Evolutionary conservation across 1,284 basidiomycete genomes (phyloP), one percentile per base, ranked within the genome.

Genomic region (Anthracocystis panici-leucophaei): DNA sequence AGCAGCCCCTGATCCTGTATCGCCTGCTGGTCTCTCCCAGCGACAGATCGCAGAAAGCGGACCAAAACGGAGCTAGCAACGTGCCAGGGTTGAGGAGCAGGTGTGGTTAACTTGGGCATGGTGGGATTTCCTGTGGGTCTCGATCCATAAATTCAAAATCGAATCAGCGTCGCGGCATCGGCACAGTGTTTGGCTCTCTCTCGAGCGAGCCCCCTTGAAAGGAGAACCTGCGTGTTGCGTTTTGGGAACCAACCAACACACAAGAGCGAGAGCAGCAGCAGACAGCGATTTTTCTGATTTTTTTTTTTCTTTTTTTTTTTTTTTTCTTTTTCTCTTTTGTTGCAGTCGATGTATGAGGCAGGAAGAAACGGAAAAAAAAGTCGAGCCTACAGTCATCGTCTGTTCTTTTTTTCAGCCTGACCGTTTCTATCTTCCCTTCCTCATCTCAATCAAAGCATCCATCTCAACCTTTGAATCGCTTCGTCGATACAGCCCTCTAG

Each of bases 321-420:
- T n/a, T n/a, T n/a, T n/a, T n/a, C n/a, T n/a, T n/a, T n/a, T n/a
- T n/a, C n/a, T n/a, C n/a, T n/a, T n/a, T n/a, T n/a, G n/a, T n/a
- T n/a, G n/a, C n/a, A n/a, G n/a, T n/a, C n/a, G n/a, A n/a, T 49
- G 48, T 31, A 48, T 14, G 23, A 3, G 1, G 54, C 18, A 58
- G 40, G 44, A 48, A 54, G 38, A 56, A 38, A 40, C 33, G 8
- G 5, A 38, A 55, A 25, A 33, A 60, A 56, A 56, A 63, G 35
- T 44, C 33, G 40, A 18, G 42, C 38, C n/a, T 35, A 29, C n/a
- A n/a, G n/a, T n/a, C n/a, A n/a, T 59, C 52, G 64, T 54, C 57
- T 64, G 54, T 41, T 33, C 11, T 52, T 38, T 40, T 23, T 46
- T 12, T 27, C 25, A 18, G 42, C 3, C 25, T 6, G 20, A 21